These are phyloP conservation scores for Lentinula detonsa DNA, from an alignment of 768 basidiomycete genomes.

Conservation along the genomic window DNA sequence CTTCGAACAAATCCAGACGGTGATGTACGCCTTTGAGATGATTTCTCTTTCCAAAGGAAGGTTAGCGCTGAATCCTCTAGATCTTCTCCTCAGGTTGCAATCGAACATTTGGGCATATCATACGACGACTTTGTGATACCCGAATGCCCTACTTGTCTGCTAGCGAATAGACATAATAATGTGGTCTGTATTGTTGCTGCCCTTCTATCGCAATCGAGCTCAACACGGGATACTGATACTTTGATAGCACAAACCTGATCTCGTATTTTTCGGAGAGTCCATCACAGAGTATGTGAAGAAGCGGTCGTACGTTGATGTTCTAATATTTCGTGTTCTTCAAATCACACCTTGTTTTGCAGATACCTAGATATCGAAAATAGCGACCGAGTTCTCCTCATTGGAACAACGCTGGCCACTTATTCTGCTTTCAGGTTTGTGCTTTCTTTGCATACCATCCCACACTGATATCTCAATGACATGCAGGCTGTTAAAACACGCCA, in stretches of 20 bases:
- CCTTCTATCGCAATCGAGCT: not conserved
- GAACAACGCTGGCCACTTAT: conserved; percentile 90
- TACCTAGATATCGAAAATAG: conserved; percentile 50
- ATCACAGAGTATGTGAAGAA: conserved; percentile 61
- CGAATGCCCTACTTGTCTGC: conserved; percentile 62
- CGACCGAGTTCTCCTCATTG: conserved; percentile 73
- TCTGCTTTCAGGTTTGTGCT: conserved; percentile 73
- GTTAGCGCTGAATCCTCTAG: not conserved
- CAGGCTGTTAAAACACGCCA: conserved; percentile 76
- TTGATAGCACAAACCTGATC: conserved; percentile 67
- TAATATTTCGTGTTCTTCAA: not conserved
- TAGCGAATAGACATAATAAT: conserved; percentile 48
- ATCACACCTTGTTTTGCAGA: conserved; percentile 25
- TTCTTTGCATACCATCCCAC: not conserved
- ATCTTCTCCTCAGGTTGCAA: conserved; percentile 51
- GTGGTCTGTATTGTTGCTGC: conserved; percentile 39
- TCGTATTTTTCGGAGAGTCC: conserved; percentile 90
- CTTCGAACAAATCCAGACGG: conserved; percentile 90
- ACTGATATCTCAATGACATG: not conserved
- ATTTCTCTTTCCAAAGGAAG: not conserved
- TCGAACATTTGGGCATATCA: conserved; percentile 62
- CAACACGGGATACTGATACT: conserved; percentile 2
- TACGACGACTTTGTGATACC: conserved; percentile 80
- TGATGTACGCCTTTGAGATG: conserved; percentile 50
- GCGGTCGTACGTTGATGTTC: conserved; percentile 52